These are phyloP conservation scores for Aureobasidium zeae DNA, from an alignment of 2,329 filamentous ascomycete species.

Conservation along the genomic window DNA sequence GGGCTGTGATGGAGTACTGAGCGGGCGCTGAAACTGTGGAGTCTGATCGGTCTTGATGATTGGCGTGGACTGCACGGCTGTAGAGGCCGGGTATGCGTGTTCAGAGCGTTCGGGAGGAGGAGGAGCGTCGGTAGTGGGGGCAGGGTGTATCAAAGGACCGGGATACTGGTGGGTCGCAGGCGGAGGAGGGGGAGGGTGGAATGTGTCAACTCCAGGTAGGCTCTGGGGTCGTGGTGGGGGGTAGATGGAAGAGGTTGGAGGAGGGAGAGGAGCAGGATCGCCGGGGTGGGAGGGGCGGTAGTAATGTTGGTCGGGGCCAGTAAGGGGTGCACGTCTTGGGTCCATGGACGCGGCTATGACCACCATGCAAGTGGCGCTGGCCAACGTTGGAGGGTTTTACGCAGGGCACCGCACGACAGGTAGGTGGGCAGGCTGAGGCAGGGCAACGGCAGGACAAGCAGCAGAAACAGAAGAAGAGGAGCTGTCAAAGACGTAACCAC, in stretches of 20 bases:
- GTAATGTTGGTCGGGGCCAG: slow-evolving; percentile 14
- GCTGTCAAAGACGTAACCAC: slow-evolving; percentile 2
- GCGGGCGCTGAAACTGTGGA: slow-evolving; percentile 20
- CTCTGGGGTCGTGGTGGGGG: slow-evolving; percentile 16
- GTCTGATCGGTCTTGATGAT: slow-evolving; percentile 21
- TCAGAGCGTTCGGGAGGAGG: slow-evolving; percentile 22
- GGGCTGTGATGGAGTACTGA: slow-evolving; percentile 1
- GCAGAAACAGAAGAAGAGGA: neutral
- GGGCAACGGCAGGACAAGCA: neutral
- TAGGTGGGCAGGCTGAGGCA: slow-evolving; percentile 3
- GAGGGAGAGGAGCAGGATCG: slow-evolving; percentile 3
- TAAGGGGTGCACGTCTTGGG: slow-evolving; percentile 6
- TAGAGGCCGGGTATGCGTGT: slow-evolving; percentile 25
- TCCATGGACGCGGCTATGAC: slow-evolving; percentile 10
- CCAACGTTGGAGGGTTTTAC: slow-evolving; percentile 4
- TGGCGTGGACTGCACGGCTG: slow-evolving; percentile 31
- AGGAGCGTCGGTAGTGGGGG: slow-evolving; percentile 20
- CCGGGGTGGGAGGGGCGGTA: slow-evolving; percentile 12
- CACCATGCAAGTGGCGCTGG: slow-evolving; percentile 12
- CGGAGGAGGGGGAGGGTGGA: slow-evolving; percentile 15
- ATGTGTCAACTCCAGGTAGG: slow-evolving; percentile 7
- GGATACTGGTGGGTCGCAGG: slow-evolving; percentile 19
- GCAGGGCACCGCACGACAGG: slow-evolving; percentile 5
- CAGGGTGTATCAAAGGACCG: slow-evolving; percentile 14
- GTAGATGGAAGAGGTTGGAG: slow-evolving; percentile 16